A percentile compares a stretch with the other conserved stretches of the same genome.
These are phyloP conservation scores for Phascolomyces articulosus DNA, from an alignment of 371 early-diverging fungal species.

Conservation along the genomic window DNA sequence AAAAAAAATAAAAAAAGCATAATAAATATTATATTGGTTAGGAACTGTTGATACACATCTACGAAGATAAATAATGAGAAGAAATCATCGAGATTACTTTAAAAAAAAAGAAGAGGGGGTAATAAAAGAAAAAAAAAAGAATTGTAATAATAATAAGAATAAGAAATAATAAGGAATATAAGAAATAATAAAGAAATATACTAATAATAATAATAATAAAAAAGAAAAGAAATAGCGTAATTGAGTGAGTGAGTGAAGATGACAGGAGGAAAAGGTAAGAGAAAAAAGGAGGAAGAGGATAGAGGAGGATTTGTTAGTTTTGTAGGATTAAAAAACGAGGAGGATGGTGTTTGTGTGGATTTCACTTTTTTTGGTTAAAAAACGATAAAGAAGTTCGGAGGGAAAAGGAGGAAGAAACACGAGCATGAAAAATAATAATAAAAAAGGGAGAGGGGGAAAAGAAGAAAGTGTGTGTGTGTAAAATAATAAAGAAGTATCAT, in stretches of 20 bases:
- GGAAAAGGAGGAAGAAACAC: not conserved
- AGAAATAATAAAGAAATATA: too few relatives aligned
- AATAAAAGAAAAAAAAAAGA: not conserved
- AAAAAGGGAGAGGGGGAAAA: not conserved
- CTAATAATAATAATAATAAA: not conserved
- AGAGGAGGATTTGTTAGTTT: too few relatives aligned
- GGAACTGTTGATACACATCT: slow-evolving; percentile 5
- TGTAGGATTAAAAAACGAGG: too few relatives aligned
- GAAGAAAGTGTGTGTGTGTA: not conserved
- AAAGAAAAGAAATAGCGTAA: not conserved
- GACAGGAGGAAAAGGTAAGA: not conserved
- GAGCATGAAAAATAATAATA: not conserved
- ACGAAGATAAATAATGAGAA: slow-evolving; percentile 2
- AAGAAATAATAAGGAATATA: not conserved
- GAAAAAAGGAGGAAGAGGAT: not conserved
- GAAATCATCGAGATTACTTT: not conserved
- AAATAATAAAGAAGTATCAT: not conserved
- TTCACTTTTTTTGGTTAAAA: too few relatives aligned
- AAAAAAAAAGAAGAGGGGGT: not conserved
- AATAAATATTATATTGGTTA: slow-evolving; percentile 8
- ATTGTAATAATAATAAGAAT: not conserved
- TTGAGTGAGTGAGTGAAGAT: not conserved
- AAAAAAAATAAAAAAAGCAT: slow-evolving; percentile 5
- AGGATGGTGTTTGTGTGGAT: too few relatives aligned
- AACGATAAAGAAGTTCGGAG: not conserved